Percentiles rank a stretch among this genome's conserved stretches.
phyloP scores from a whole-genome alignment of 768 basidiomycete species.

The Mycena olivaceomarginata region DNA sequence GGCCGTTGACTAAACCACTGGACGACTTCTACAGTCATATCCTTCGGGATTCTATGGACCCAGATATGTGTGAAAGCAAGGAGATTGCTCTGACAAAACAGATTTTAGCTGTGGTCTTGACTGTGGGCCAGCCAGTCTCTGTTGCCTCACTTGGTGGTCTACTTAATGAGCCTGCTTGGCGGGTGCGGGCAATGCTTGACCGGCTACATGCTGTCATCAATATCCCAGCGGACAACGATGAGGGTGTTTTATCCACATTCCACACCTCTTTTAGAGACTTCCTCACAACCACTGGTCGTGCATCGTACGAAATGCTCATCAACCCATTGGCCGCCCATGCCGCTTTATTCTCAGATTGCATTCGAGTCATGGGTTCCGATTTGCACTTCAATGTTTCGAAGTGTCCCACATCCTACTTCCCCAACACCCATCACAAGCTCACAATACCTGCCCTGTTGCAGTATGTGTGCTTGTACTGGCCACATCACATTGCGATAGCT shows the following conservation, averaged over 20 bases:
- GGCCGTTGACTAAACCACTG: background rate
- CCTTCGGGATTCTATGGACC: background rate
- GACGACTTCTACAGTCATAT: background rate
- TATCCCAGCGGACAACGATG: too few species aligned
- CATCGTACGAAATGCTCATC: background rate
- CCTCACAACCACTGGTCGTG: background rate
- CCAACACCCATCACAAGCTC: too few species aligned
- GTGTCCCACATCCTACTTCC: too few species aligned
- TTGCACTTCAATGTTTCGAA: constrained; percentile 2
- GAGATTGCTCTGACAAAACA: constrained; percentile 16
- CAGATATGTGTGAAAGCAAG: background rate
- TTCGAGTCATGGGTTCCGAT: constrained; percentile 11
- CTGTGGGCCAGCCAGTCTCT: too few species aligned
- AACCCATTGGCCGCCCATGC: background rate
- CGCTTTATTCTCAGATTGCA: constrained; percentile 18
- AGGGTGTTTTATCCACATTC: too few species aligned
- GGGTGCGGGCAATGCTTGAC: too few species aligned
- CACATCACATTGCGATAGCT: constrained; percentile 16
- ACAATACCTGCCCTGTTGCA: too few species aligned
- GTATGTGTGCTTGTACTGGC: background rate
- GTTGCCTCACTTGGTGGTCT: too few species aligned
- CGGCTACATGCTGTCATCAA: too few species aligned
- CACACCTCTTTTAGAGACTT: constrained; percentile 15
- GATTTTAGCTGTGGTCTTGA: constrained; percentile 1
- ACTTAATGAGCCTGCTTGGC: too few species aligned